Conservation (phyloP, 176 grass and related monocot species). For the Poa pratensis region DNA sequence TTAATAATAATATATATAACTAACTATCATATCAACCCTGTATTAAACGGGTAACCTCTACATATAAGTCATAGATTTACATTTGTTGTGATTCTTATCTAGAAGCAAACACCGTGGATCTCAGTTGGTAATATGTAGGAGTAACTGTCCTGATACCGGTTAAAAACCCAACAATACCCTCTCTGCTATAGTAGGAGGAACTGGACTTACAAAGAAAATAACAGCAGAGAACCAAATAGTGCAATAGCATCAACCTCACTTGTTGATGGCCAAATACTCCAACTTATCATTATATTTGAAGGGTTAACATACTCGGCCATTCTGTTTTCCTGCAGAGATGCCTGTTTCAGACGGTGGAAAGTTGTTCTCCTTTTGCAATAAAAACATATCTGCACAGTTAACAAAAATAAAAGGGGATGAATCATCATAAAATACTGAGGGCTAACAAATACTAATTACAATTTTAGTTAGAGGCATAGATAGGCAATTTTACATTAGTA, state of each 20-base stretch:
- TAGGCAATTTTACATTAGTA: conserved; percentile 14
- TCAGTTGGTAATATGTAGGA: conserved; percentile 8
- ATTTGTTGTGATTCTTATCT: conserved; percentile 3
- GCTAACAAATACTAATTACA: background rate
- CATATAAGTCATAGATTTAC: background rate
- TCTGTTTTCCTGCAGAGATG: conserved; percentile 30
- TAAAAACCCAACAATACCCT: background rate
- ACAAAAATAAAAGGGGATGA: conserved; percentile 7
- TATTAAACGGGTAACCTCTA: conserved; percentile 5
- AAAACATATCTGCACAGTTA: conserved; percentile 50
- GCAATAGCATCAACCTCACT: conserved; percentile 45
- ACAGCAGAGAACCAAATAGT: conserved; percentile 21
- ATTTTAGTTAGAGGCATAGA: conserved; percentile 24
- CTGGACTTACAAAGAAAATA: conserved; percentile 4
- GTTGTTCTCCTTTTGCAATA: conserved; percentile 46
- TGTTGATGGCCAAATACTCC: conserved; percentile 50
- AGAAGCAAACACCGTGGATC: conserved; percentile 17
- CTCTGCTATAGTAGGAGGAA: background rate
- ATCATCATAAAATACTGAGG: conserved; percentile 13
- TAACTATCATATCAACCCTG: conserved; percentile 28
- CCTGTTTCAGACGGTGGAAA: conserved; percentile 1
- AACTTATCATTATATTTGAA: conserved; percentile 46
- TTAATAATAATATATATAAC: too few species aligned
- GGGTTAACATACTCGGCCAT: conserved; percentile 24
- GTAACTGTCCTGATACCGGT: background rate